Conservation (phyloP, 78 protist species). For the Chrysochromulina tobinii region DNA sequence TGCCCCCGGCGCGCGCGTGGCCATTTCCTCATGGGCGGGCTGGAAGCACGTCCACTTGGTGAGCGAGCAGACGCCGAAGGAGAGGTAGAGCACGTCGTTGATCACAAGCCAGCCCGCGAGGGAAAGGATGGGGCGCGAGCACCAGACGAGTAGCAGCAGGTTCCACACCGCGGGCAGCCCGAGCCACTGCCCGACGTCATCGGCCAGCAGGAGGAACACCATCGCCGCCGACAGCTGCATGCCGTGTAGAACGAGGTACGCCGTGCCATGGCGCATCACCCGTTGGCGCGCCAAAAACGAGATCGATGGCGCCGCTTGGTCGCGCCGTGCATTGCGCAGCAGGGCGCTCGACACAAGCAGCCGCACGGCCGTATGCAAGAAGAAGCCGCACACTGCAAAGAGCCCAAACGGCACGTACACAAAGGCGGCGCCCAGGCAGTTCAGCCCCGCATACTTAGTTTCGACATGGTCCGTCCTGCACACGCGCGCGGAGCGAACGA, state of each 20-base stretch:
- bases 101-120: constrained; percentile 1
- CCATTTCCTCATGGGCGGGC: too few relatives aligned
- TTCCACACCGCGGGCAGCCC: background rate
- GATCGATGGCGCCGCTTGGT: background rate
- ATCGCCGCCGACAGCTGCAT: background rate
- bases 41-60: background rate
- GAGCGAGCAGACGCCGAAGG: background rate
- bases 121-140: background rate
- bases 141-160: background rate
- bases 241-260: background rate
- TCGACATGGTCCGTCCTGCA: too few relatives aligned
- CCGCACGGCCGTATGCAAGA: background rate
- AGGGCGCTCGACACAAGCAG: background rate
- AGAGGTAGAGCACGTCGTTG: background rate
- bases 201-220: background rate
- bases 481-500: too few relatives aligned
- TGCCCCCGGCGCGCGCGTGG: too few relatives aligned
- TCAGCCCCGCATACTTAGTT: background rate
- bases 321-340: background rate
- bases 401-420: background rate
- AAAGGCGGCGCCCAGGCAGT: background rate
- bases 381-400: background rate
- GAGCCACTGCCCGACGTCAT: background rate
- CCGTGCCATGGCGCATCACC: background rate
- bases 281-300: constrained; percentile 8